phyloP scores from a whole-genome alignment of 2,329 filamentous ascomycete genomes.

The Exserohilum rostratum region DNA sequence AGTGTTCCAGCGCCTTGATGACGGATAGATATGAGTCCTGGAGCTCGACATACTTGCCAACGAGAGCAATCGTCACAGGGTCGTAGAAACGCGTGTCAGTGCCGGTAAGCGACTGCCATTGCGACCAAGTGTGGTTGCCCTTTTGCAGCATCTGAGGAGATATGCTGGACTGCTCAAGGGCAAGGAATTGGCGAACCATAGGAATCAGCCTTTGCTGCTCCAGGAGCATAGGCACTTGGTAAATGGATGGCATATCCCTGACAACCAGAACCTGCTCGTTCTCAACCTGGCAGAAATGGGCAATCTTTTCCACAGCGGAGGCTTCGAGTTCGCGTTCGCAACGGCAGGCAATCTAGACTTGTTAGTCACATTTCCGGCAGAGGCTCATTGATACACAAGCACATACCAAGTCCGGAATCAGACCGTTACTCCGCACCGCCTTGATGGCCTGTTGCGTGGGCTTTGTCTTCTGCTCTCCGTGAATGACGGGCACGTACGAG shows the following conservation, averaged over 20 bases:
- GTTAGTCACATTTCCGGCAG: conserved; percentile 1
- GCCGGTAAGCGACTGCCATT: conserved; percentile 76
- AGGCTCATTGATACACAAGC: background rate
- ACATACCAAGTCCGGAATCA: conserved; percentile 64
- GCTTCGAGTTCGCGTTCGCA: conserved; percentile 79
- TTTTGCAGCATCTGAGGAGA: conserved; percentile 62
- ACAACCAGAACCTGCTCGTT: conserved; percentile 84
- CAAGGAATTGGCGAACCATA: conserved; percentile 69
- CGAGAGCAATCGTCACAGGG: conserved; percentile 79
- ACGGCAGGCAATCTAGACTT: conserved; percentile 80
- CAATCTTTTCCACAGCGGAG: conserved; percentile 82
- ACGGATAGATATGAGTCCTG: conserved; percentile 87
- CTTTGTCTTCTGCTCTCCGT: conserved; percentile 91
- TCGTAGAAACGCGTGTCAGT: conserved; percentile 71
- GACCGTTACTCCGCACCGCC: conserved; percentile 79
- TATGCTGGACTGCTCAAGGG: conserved; percentile 64
- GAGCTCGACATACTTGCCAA: conserved; percentile 88
- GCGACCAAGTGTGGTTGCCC: conserved; percentile 74
- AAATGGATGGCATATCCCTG: conserved; percentile 85
- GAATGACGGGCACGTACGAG: conserved; percentile 79
- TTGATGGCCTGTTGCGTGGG: conserved; percentile 92
- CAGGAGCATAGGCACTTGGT: conserved; percentile 93
- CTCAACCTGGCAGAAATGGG: conserved; percentile 86
- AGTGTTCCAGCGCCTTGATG: conserved; percentile 86
- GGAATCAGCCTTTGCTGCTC: conserved; percentile 77